Base-by-base conservation (phyloP, 441 rosid genomes). In the Viola pubescens region DNA sequence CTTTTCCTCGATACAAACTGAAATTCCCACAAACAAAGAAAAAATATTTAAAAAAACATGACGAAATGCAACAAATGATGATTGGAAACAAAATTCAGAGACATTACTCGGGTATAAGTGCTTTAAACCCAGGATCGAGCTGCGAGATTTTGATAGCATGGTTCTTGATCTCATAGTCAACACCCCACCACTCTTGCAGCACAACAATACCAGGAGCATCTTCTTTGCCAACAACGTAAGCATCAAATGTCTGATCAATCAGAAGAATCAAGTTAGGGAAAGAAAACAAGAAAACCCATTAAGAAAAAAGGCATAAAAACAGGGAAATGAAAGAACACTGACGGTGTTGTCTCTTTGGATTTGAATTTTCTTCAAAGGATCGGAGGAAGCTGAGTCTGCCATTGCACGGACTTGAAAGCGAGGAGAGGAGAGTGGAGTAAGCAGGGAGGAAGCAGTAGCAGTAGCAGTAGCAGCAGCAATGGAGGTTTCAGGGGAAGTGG, bases 141-240 rank as follows among this genome's bases (percentile, higher is more conserved):
- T 89, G 89, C 53, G 98, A 81, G 60, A 92, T 85, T 72, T 85
- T 86, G 55, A 73, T 14, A 53, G 98, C 96, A 41, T 92, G 97
- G 73, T 92, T 89, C 81, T 89, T 92, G 77, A 89, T 77, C 85
- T 89, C 97, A 61, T 72, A 89, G 67, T 92, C 98, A 71, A 89
- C 88, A 66, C 98, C 98, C 96, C 98, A 92, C 97, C 98, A 92
- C 73, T 92, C 98, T 59, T 92, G 98, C 54, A 92, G 70, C 72
- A 92, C 96, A 14, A 92, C 90, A 50, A 92, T 79, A 59, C 98
- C 98, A 0, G 96, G 94, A 39, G 94, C 95, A 59, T 80, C 86
- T 38, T 87, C 96, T 81, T 87, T 85, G 45, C 98, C 95, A 16
- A 92, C 85, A 62, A 91, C 87, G 58, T 85, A 91, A 0, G 95